Conservation (phyloP, 352 stramenopile species). For the Hyaloperonospora arabidopsidis region DNA sequence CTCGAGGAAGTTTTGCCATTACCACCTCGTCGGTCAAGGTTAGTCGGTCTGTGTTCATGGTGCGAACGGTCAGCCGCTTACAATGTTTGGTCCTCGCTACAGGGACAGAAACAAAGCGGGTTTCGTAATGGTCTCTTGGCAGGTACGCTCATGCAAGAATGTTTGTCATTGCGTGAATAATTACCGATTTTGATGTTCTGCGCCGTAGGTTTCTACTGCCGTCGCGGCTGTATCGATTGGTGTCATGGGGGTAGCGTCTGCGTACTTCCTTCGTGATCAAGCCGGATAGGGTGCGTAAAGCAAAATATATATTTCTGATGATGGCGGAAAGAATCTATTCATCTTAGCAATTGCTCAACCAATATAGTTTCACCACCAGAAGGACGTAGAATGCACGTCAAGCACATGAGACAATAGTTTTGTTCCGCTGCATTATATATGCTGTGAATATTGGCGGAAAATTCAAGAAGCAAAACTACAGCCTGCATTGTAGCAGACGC, state of each 20-base stretch:
- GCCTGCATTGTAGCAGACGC: too few relatives aligned
- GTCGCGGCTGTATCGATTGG: slow-evolving; percentile 24
- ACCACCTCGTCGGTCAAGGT: slow-evolving; percentile 21
- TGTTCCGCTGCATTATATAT: too few relatives aligned
- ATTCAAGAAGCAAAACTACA: too few relatives aligned
- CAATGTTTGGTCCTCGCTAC: not conserved
- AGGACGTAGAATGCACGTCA: too few relatives aligned
- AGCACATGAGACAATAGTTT: too few relatives aligned
- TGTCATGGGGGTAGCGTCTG: slow-evolving; percentile 24
- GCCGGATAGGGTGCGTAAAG: slow-evolving; percentile 15
- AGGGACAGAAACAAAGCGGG: slow-evolving; percentile 14
- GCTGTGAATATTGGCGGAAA: too few relatives aligned
- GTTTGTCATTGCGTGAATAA: not conserved
- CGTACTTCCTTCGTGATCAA: slow-evolving; percentile 31
- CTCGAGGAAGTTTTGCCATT: slow-evolving; percentile 22
- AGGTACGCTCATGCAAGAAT: slow-evolving; percentile 12
- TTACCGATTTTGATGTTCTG: slow-evolving; percentile 5
- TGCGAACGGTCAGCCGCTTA: not conserved
- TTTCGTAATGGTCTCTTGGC: slow-evolving; percentile 18
- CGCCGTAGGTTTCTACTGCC: slow-evolving; percentile 23
- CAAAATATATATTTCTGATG: not conserved
- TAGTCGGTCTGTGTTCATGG: slow-evolving; percentile 1
- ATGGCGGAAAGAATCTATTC: not conserved
- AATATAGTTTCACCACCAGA: not conserved
- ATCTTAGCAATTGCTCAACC: not conserved